Percentiles rank a stretch among this genome's conserved stretches.
phyloP scores from a whole-genome alignment of 148 eudicot species.

The Cornus kousa region DNA sequence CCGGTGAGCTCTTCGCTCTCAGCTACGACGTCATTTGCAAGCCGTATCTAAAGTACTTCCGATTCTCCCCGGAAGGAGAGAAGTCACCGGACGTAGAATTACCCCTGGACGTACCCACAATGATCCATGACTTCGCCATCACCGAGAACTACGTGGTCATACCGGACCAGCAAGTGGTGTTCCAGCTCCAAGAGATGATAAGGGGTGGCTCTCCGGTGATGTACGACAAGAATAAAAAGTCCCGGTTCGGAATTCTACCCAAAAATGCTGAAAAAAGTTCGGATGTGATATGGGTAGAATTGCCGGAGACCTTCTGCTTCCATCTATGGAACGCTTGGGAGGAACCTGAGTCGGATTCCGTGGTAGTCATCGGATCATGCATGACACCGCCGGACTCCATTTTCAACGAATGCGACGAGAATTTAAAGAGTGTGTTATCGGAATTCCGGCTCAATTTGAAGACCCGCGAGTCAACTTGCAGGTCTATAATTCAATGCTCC shows the following conservation, averaged over 20 bases:
- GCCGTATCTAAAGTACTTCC: conserved; percentile 63
- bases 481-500: conserved; percentile 20
- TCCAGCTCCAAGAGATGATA: conserved; percentile 53
- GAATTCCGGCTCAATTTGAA: conserved; percentile 61
- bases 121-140: conserved; percentile 80
- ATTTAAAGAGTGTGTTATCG: conserved; percentile 43
- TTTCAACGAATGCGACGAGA: conserved; percentile 64
- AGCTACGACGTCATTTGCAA: conserved; percentile 62
- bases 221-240: conserved; percentile 47
- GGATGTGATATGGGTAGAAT: conserved; percentile 50
- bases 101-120: conserved; percentile 50
- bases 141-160: conserved; percentile 59
- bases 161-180: conserved; percentile 77
- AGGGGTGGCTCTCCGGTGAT: conserved; percentile 63
- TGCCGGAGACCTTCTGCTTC: conserved; percentile 58
- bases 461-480: conserved; percentile 44
- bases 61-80: conserved; percentile 34
- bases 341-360: conserved; percentile 43
- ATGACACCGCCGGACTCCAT: conserved; percentile 78
- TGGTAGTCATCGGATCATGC: conserved; percentile 77
- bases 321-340: conserved; percentile 88
- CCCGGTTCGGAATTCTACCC: conserved; percentile 52
- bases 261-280: conserved; percentile 31
- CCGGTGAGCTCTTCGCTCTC: conserved; percentile 51
- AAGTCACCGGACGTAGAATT: conserved; percentile 64